Conservation (phyloP, 176 grass and related monocot genomes). For the Alloteropsis semialata region DNA sequence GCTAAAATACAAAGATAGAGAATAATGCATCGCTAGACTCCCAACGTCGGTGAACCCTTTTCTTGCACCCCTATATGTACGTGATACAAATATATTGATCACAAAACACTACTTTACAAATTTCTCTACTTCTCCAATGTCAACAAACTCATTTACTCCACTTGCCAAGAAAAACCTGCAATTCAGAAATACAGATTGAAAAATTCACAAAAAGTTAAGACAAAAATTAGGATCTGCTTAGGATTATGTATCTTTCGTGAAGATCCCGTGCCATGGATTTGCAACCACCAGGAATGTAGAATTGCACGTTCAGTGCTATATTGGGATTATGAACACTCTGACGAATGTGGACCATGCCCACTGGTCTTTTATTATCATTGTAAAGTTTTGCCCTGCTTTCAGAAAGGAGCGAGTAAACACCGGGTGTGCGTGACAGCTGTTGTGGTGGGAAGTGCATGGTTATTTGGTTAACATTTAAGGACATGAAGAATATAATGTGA, state of each 20-base stretch:
- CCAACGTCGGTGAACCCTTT: neutral
- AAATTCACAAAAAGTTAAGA: neutral
- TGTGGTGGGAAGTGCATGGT: neutral
- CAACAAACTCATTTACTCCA: constrained; percentile 51
- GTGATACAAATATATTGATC: neutral
- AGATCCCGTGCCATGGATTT: constrained; percentile 55
- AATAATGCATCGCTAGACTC: neutral
- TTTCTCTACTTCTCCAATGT: constrained; percentile 51
- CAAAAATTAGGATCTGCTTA: neutral
- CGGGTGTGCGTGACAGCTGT: neutral
- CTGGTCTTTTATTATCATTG: constrained; percentile 33
- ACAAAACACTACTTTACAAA: constrained; percentile 32
- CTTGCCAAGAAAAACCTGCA: constrained; percentile 54
- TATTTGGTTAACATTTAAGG: neutral
- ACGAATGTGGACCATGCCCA: constrained; percentile 67
- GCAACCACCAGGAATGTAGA: constrained; percentile 55
- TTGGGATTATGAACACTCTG: constrained; percentile 89
- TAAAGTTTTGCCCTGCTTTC: constrained; percentile 53
- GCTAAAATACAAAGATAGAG: too few relatives aligned
- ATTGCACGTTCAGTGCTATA: constrained; percentile 73
- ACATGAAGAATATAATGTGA: neutral
- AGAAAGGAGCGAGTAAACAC: neutral
- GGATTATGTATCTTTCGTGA: constrained; percentile 36
- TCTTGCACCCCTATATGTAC: neutral
- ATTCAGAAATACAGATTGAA: neutral